Evolutionary conservation across 352 stramenopile species (phyloP), one percentile per base, ranked within the genome.

Genomic region (Paralagenidium karlingii): DNA sequence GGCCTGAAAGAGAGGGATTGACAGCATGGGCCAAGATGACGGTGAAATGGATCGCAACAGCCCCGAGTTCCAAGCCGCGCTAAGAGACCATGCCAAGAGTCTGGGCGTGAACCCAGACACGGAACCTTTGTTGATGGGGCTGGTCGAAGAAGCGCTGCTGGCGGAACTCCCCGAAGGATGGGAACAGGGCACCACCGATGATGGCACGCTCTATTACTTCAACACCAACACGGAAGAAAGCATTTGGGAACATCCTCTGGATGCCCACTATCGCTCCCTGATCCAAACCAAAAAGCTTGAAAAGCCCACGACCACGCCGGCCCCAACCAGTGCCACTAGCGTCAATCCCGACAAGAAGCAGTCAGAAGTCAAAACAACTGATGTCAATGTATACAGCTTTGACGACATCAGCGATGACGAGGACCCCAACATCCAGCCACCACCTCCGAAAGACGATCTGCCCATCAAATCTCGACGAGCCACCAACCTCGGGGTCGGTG

Each of bases 151-250:
- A 49, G 63, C 66, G 20, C 47, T 80, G 19, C 54, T 73, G 7
- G 66, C 63, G 16, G 63, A 68, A 38, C 38, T 80, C 8, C 66
- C 63, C 10, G 29, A 60, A 12, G 56, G 59, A 38, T 81, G 67
- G 63, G 67, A 81, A 30, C 67, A 81, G 40, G 67, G 65, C 22
- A 61, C 75, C 51, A 78, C 63, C 13, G 67, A 81, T 37, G 63
- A 81, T 31, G 67, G 63, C 28, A 78, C 64, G 37, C 62, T 71
- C n/a, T 81, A 81, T 43, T 77, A 77, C 45, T 81, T 77, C 43
- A 73, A 81, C 39, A 44, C 58, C 11, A 60, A 41, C 25, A 74
- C 63, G 0, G 64, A 73, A 16, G 56, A 81, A 40, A 81, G 67
- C 31, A 69, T 77, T 20, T 81, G 67, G 67, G 67, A 81, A 21